These are phyloP conservation scores for Arthrobotrys musiformis DNA, from an alignment of 2,329 filamentous ascomycete genomes.

Conservation along the genomic window DNA sequence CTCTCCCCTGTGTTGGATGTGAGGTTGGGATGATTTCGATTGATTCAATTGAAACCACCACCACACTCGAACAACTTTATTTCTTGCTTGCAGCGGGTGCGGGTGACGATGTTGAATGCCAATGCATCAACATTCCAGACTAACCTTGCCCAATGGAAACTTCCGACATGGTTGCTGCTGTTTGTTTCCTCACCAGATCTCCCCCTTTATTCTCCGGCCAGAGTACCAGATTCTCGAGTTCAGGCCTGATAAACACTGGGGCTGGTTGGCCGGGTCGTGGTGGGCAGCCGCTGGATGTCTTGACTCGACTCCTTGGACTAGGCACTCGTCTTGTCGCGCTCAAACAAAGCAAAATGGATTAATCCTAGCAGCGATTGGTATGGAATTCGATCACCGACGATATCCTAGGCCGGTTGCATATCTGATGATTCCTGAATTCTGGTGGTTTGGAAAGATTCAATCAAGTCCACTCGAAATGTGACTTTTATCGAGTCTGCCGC, in stretches of 20 bases:
- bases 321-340: constrained; percentile 32
- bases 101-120: constrained; percentile 20
- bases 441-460: constrained; percentile 15
- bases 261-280: constrained; percentile 24
- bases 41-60: background rate
- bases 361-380: constrained; percentile 34
- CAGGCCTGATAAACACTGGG: constrained; percentile 54
- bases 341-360: constrained; percentile 34
- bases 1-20: constrained; percentile 11
- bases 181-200: constrained; percentile 16
- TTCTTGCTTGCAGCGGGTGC: constrained; percentile 21
- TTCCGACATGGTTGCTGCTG: constrained; percentile 35
- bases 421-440: constrained; percentile 37
- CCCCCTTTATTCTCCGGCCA: background rate
- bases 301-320: constrained; percentile 44
- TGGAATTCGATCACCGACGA: constrained; percentile 55
- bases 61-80: constrained; percentile 23
- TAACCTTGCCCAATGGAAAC: constrained; percentile 55
- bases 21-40: constrained; percentile 10
- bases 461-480: constrained; percentile 10
- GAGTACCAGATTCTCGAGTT: background rate
- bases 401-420: constrained; percentile 51
- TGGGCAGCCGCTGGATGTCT: background rate
- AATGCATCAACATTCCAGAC: constrained; percentile 49
- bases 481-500: constrained; percentile 23